Conservation (phyloP, 2,329 filamentous ascomycete species). For the Aspergillaceae sp. region DNA sequence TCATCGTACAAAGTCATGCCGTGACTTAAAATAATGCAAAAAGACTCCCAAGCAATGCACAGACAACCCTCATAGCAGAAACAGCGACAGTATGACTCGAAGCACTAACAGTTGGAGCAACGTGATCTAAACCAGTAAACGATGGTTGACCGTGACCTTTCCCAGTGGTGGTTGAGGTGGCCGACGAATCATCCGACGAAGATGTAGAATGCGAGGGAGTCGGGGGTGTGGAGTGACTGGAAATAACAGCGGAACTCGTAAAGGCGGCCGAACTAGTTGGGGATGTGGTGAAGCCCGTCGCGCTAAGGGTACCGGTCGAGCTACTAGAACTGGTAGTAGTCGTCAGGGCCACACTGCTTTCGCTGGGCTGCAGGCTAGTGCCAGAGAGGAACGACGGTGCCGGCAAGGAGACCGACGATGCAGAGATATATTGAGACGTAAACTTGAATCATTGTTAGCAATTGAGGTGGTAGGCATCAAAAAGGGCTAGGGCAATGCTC, state of each 20-base stretch:
- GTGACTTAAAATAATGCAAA: constrained; percentile 13
- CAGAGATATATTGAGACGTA: constrained; percentile 48
- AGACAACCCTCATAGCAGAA: constrained; percentile 12
- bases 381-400: constrained; percentile 40
- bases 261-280: too few species aligned
- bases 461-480: constrained; percentile 2
- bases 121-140: constrained; percentile 4
- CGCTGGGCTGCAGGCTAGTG: constrained; percentile 27
- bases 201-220: background rate
- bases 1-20: background rate
- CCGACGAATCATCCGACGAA: constrained; percentile 1
- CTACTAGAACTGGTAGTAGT: constrained; percentile 1
- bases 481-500: constrained; percentile 36
- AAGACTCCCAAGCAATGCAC: constrained; percentile 14
- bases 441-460: constrained; percentile 27
- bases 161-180: too few species aligned
- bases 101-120: constrained; percentile 12
- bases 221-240: background rate
- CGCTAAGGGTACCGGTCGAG: background rate
- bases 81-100: constrained; percentile 9
- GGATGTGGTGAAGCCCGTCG: background rate
- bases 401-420: constrained; percentile 37
- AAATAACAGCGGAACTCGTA: background rate
- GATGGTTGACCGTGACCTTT: constrained; percentile 1
- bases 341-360: constrained; percentile 4